phyloP scores from a whole-genome alignment of 345 rosid genomes.

The Aquilaria yunnanensis region DNA sequence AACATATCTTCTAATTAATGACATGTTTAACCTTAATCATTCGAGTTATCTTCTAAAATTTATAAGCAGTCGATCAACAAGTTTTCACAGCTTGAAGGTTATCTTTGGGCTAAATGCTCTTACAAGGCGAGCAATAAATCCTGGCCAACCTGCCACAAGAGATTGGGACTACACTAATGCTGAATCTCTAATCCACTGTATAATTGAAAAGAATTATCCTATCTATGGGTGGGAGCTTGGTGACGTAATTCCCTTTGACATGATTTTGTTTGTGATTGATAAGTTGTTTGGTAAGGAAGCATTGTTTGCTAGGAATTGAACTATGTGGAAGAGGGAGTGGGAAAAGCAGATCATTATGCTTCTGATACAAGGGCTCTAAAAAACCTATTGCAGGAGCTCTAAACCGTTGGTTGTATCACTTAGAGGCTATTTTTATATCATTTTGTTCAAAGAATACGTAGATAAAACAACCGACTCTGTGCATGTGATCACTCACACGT shows the following conservation, averaged over 20 bases:
- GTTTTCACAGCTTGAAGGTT: conserved; percentile 37
- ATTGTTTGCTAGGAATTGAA: conserved; percentile 64
- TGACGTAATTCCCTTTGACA: too few species aligned
- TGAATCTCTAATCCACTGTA: conserved; percentile 46
- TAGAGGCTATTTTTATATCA: conserved; percentile 72
- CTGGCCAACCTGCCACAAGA: conserved; percentile 42
- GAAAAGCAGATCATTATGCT: conserved; percentile 67
- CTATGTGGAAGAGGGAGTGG: conserved; percentile 79
- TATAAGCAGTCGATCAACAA: not conserved
- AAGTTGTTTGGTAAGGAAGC: too few species aligned
- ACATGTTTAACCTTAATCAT: not conserved
- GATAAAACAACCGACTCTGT: conserved; percentile 41
- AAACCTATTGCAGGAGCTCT: conserved; percentile 36
- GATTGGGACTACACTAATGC: conserved; percentile 62
- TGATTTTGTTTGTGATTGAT: too few species aligned
- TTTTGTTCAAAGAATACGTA: conserved; percentile 63
- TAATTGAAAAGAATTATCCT: conserved; percentile 37
- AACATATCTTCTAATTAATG: not conserved
- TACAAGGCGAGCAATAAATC: conserved; percentile 27
- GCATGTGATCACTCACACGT: conserved; percentile 77
- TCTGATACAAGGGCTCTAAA: conserved; percentile 52
- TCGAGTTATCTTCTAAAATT: not conserved
- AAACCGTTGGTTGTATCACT: conserved; percentile 80
- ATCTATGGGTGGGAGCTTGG: conserved; percentile 41
- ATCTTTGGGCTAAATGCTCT: conserved; percentile 70